phyloP scores from a whole-genome alignment of 257 asterid genomes.

The Solanum paucissectum region DNA sequence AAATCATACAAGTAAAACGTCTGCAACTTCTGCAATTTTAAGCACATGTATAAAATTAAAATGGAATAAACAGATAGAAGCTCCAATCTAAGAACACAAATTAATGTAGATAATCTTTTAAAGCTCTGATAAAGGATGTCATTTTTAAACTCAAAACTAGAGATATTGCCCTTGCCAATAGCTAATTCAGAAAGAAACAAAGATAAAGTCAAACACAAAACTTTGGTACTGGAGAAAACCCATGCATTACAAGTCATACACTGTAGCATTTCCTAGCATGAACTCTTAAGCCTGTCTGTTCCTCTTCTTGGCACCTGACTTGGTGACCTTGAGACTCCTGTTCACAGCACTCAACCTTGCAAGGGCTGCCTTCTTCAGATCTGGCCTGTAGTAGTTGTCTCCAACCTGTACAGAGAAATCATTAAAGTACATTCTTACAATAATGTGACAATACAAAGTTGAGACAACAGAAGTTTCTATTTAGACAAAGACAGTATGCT shows the following conservation, averaged over 20 bases:
- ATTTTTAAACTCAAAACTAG: background rate
- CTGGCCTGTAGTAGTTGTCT: constrained; percentile 81
- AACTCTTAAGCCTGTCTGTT: constrained; percentile 45
- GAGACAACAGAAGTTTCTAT: background rate
- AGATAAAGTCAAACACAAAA: background rate
- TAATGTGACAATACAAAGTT: background rate
- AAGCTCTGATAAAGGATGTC: background rate
- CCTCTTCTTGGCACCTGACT: constrained; percentile 88
- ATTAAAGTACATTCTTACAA: background rate
- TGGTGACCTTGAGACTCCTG: constrained; percentile 88
- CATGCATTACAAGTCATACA: background rate
- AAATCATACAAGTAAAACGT: background rate
- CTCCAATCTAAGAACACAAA: background rate
- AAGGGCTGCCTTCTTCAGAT: constrained; percentile 86
- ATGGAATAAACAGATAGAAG: background rate
- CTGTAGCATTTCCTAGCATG: constrained; percentile 1
- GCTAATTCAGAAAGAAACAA: background rate
- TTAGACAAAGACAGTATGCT: background rate
- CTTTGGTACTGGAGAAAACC: background rate
- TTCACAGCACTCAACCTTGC: constrained; percentile 72
- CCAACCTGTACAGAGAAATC: constrained; percentile 37
- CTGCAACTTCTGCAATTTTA: background rate
- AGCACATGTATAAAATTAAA: background rate
- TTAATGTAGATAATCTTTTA: background rate
- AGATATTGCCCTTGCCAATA: background rate